Conservation (phyloP, 2,329 filamentous ascomycete species). For the Talaromyces funiculosus region DNA sequence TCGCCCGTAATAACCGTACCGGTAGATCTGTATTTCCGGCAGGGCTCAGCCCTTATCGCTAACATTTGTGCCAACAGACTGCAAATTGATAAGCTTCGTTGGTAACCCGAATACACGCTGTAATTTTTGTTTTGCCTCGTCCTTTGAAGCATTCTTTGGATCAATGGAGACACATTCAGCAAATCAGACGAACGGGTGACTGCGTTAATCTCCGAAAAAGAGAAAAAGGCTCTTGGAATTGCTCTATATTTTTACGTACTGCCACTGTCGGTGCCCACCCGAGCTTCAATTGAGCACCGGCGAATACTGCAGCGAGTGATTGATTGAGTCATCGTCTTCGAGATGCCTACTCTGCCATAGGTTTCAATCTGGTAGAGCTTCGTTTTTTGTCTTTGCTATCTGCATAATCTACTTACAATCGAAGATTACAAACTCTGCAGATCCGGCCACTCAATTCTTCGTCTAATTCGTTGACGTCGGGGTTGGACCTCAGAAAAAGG, state of each 20-base stretch:
- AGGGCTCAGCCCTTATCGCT: slow-evolving; percentile 11
- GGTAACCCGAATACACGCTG: slow-evolving; percentile 2
- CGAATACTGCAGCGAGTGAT: not conserved
- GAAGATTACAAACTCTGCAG: not conserved
- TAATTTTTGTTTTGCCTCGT: not conserved
- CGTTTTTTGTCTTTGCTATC: not conserved
- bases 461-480: not conserved
- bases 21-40: slow-evolving; percentile 23
- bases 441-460: not conserved
- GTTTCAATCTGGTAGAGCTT: not conserved
- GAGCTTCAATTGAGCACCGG: not conserved
- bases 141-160: not conserved
- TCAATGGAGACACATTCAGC: not conserved
- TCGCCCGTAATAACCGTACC: slow-evolving; percentile 20
- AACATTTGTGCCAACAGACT: too few species aligned
- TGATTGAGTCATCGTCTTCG: not conserved
- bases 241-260: not conserved
- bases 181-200: not conserved
- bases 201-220: not conserved
- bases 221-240: not conserved
- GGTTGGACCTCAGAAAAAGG: not conserved
- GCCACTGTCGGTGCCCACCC: not conserved
- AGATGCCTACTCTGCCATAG: not conserved
- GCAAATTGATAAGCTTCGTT: not conserved
- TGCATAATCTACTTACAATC: not conserved